phyloP scores from a whole-genome alignment of 768 basidiomycete species.

The Coprinopsis marcescibilis region DNA sequence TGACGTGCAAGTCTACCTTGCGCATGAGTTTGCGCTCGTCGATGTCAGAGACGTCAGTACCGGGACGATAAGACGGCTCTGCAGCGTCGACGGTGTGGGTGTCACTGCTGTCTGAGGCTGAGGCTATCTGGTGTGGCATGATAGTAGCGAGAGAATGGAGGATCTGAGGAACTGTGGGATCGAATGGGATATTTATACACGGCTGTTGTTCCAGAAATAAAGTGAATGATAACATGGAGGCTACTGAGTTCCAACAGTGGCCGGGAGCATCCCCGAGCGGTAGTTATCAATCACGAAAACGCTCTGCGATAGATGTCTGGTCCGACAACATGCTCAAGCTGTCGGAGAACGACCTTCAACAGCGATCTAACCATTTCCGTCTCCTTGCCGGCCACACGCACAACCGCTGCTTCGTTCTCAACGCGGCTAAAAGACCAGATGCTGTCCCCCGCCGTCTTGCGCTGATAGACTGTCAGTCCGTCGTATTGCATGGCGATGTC shows the following conservation, averaged over 20 bases:
- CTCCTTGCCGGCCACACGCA: conserved; percentile 72
- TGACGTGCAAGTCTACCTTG: conserved; percentile 59
- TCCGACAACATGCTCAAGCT: conserved; percentile 52
- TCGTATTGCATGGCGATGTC: conserved; percentile 46
- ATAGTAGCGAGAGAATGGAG: background rate
- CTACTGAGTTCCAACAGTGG: too few species aligned
- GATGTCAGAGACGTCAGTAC: conserved; percentile 46
- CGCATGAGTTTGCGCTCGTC: conserved; percentile 52
- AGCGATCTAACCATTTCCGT: conserved; percentile 71
- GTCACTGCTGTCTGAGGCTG: background rate
- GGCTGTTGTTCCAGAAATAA: too few species aligned
- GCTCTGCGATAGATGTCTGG: conserved; percentile 57
- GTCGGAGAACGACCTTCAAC: conserved; percentile 51
- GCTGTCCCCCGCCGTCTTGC: conserved; percentile 52
- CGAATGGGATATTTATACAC: too few species aligned
- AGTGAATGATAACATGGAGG: too few species aligned
- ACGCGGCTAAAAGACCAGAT: conserved; percentile 80
- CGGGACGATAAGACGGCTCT: conserved; percentile 36
- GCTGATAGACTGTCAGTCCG: conserved; percentile 56
- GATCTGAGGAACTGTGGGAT: too few species aligned
- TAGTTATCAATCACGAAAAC: conserved; percentile 39
- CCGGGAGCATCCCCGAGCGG: background rate
- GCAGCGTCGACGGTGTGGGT: background rate
- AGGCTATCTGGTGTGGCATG: background rate
- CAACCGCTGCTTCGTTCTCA: conserved; percentile 41